Evolutionary conservation across 2,329 filamentous ascomycete genomes (phyloP), one percentile per base, ranked within the genome.

Genomic region (Neofusicoccum parvum): DNA sequence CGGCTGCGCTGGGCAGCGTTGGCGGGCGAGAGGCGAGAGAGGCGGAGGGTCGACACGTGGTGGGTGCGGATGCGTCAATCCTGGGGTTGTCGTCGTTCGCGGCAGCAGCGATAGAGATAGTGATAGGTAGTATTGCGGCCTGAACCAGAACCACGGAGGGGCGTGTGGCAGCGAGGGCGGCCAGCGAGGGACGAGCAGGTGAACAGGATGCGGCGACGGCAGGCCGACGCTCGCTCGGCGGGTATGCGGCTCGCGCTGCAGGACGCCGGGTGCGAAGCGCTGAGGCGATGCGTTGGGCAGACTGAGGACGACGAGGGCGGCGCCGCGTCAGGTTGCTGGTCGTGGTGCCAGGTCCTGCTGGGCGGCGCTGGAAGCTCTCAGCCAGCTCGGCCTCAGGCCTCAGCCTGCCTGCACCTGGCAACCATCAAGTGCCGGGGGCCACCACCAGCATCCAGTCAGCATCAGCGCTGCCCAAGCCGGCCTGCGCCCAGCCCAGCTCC

Each of bases 11-110:
- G 43, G 14, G 37, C 49, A 20, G 20, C 23, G 53, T 46, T 56
- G 46, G 50, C 64, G 32, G 37, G 23, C 50, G 43, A 45, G 41
- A 14, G 23, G 39, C n/a, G 37, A 14, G n/a, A 37, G 41, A 23
- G 41, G 39, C n/a, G 43, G 41, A 17, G 37, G 46, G n/a, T 6
- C 41, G 65, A 68, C 66, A 68, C 66, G 66, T 68, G 66, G 64
- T 60, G 48, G 66, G 64, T 27, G 66, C 66, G 56, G 64, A 66
- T 56, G 64, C 65, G 66, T 66, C 66, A 64, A 64, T 53, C 51
- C 46, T 48, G 64, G 64, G 64, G 54, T 60, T 58, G 53, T 59
- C 46, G 64, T 50, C 54, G 64, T 60, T 37, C 17, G 43, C 46
- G 64, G 56, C 54, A 59, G 36, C 63, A 65, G 63, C 63, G 63